Conservation (phyloP, 2,329 filamentous ascomycete genomes). For the Epichloe aotearoae region DNA sequence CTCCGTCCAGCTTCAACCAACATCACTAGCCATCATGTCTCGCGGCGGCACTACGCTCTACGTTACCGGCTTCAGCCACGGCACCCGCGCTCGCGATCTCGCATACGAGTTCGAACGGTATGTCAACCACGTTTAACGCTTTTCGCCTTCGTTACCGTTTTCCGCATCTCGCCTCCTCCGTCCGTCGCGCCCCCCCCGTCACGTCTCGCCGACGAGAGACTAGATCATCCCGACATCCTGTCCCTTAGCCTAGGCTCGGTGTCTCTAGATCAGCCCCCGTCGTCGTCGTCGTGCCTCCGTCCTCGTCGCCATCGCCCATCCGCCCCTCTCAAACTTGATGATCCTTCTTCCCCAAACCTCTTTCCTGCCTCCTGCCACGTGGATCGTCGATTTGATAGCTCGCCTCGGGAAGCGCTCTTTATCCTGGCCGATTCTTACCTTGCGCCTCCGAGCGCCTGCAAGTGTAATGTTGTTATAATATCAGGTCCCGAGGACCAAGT, state of each 20-base stretch:
- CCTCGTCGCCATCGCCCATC: slow-evolving; percentile 4
- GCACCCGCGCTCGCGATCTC: slow-evolving; percentile 95
- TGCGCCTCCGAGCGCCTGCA: slow-evolving; percentile 10
- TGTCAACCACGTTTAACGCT: slow-evolving; percentile 46
- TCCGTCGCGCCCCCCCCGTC: slow-evolving; percentile 23
- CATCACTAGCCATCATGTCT: slow-evolving; percentile 51
- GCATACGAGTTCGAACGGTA: slow-evolving; percentile 99
- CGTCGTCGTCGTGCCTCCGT: slow-evolving; percentile 13
- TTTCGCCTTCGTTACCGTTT: slow-evolving; percentile 25
- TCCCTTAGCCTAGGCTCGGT: slow-evolving; percentile 12
- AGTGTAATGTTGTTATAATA: slow-evolving; percentile 7
- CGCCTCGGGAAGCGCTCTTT: slow-evolving; percentile 15
- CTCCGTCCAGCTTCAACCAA: slow-evolving; percentile 3
- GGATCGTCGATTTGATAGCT: slow-evolving; percentile 16
- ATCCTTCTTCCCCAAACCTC: slow-evolving; percentile 6
- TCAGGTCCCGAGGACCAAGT: slow-evolving; percentile 4
- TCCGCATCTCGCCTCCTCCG: slow-evolving; percentile 26
- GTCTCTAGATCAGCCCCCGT: slow-evolving; percentile 7
- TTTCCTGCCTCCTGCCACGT: slow-evolving; percentile 10
- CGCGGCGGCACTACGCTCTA: slow-evolving; percentile 89
- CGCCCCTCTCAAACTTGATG: slow-evolving; percentile 1
- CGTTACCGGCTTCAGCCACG: slow-evolving; percentile 97
- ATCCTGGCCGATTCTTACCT: slow-evolving; percentile 13
- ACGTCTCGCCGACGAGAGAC: slow-evolving; percentile 22
- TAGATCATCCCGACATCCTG: slow-evolving; percentile 11